phyloP scores from a whole-genome alignment of 1,284 basidiomycete species.

The Peniophora sp. region DNA sequence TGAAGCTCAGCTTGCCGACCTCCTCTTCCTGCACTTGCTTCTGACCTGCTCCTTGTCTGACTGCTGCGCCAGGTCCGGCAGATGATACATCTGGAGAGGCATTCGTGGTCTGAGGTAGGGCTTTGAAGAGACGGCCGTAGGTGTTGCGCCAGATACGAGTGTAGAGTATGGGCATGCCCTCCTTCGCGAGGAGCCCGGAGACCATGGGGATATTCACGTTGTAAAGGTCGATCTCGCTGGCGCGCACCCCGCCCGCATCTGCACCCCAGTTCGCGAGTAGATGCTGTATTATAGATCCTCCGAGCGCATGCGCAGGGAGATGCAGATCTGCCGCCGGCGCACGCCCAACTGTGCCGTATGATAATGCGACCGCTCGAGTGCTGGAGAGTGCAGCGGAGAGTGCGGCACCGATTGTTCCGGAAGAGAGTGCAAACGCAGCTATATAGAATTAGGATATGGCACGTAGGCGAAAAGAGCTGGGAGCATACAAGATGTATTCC shows the following conservation, averaged over 20 bases:
- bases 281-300: constrained; percentile 58
- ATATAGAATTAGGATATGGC: constrained; percentile 2
- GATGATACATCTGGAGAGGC: constrained; percentile 17
- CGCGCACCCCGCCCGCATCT: constrained; percentile 48
- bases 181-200: constrained; percentile 44
- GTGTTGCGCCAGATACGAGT: constrained; percentile 72
- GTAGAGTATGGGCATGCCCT: constrained; percentile 60
- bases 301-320: constrained; percentile 65
- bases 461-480: background rate
- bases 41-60: background rate
- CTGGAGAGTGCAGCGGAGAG: constrained; percentile 72
- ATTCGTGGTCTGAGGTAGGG: constrained; percentile 20
- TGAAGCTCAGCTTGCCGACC: constrained; percentile 54
- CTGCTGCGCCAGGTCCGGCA: constrained; percentile 36
- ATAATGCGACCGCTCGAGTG: constrained; percentile 69
- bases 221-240: constrained; percentile 71
- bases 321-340: constrained; percentile 56
- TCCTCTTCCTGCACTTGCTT: constrained; percentile 14
- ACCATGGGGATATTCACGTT: constrained; percentile 78
- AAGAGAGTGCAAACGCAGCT: constrained; percentile 83
- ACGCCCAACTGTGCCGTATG: constrained; percentile 74
- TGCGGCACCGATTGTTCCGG: constrained; percentile 87
- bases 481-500: constrained; percentile 67
- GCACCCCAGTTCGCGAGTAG: constrained; percentile 80
- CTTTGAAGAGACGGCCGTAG: constrained; percentile 68